Conservation (phyloP, 2,329 filamentous ascomycete genomes). For the Xylaria sp. region DNA sequence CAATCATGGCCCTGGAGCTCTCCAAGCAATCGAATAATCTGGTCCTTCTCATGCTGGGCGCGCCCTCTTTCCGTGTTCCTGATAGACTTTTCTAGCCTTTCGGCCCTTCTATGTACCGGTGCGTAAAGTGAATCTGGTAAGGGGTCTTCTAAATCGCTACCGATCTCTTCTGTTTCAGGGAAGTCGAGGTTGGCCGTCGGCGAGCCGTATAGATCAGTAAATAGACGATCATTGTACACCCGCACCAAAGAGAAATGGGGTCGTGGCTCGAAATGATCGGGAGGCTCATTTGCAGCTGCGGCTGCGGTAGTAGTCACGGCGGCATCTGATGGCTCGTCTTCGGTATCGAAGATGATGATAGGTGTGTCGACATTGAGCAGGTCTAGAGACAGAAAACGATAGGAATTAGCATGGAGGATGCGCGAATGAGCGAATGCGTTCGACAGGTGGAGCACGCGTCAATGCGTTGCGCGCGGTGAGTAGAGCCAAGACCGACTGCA, state of each 20-base stretch:
- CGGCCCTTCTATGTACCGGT: conserved; percentile 66
- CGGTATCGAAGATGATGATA: conserved; percentile 74
- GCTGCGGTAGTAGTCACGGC: conserved; percentile 50
- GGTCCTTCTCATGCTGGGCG: conserved; percentile 74
- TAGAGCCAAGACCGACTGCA: conserved; percentile 12
- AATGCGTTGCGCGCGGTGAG: conserved; percentile 18
- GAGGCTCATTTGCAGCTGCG: conserved; percentile 54
- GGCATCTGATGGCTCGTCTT: conserved; percentile 45
- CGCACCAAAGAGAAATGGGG: conserved; percentile 56
- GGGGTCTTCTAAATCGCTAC: conserved; percentile 60
- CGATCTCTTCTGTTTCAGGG: conserved; percentile 59
- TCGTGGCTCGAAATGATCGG: conserved; percentile 50
- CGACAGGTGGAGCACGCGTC: conserved; percentile 6
- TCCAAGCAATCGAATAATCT: conserved; percentile 75
- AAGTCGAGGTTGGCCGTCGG: conserved; percentile 68
- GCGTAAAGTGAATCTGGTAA: conserved; percentile 67
- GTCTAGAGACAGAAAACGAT: conserved; percentile 62
- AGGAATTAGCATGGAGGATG: conserved; percentile 32
- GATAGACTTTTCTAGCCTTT: conserved; percentile 70
- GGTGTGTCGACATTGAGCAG: conserved; percentile 77
- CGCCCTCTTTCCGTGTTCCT: conserved; percentile 72
- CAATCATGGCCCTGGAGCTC: conserved; percentile 92
- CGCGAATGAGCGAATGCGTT: background rate
- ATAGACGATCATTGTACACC: conserved; percentile 66
- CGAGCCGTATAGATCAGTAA: conserved; percentile 66